Percentiles rank a stretch among this genome's conserved stretches.
Evolutionary conservation across 495 filamentous ascomycete genomes (phyloP).

Genomic region (Aspergillus mulundensis): DNA sequence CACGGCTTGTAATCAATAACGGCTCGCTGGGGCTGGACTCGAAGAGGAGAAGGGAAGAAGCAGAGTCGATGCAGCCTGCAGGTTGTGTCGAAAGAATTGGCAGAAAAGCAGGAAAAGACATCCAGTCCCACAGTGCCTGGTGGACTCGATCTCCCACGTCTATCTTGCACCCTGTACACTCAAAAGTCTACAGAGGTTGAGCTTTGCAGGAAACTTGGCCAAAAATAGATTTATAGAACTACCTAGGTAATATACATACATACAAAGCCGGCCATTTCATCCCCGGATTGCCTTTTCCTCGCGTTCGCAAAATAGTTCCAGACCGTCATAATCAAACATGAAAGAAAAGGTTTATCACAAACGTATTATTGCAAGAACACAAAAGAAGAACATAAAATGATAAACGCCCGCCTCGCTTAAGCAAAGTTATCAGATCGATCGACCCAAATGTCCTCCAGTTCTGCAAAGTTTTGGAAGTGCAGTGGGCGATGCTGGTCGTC

Average conservation of each 20-base stretch:
- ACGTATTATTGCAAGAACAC: slow-evolving; percentile 7
- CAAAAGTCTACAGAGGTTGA: no score
- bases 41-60: neutral
- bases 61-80: slow-evolving; percentile 2
- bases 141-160: neutral
- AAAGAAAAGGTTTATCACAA: neutral
- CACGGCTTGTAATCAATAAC: slow-evolving; percentile 3
- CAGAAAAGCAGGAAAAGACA: neutral
- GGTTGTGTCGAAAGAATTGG: neutral
- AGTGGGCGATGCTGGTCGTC: slow-evolving; percentile 86
- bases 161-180: neutral
- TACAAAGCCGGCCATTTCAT: slow-evolving; percentile 9
- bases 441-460: slow-evolving; percentile 86
- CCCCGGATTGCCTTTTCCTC: slow-evolving; percentile 20
- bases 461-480: slow-evolving; percentile 92
- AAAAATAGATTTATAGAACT: slow-evolving; percentile 6
- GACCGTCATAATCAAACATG: slow-evolving; percentile 17
- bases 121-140: neutral
- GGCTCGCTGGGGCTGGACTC: neutral
- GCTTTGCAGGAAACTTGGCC: neutral
- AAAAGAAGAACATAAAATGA: slow-evolving; percentile 16
- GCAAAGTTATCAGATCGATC: slow-evolving; percentile 85
- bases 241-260: slow-evolving; percentile 7
- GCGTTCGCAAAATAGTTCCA: slow-evolving; percentile 20
- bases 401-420: slow-evolving; percentile 38